Evolutionary conservation across 495 filamentous ascomycete species (phyloP).

Genomic region (Sabuloglossum arenarium): DNA sequence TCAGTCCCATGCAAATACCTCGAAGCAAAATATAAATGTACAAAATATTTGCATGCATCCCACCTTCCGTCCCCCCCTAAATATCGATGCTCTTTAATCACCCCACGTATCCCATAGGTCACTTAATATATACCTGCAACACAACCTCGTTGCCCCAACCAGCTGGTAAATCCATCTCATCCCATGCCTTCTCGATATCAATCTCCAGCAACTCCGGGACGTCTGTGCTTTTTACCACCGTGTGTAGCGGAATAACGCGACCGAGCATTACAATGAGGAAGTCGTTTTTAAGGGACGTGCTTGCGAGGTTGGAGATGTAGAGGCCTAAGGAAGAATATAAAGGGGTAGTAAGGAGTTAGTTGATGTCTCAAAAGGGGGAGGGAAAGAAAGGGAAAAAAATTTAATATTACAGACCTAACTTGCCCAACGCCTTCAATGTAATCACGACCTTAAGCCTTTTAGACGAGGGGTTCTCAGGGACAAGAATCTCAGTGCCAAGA

Average conservation of each 20-base stretch:
- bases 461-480: conserved; percentile 8
- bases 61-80: too few relatives aligned
- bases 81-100: too few relatives aligned
- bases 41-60: too few relatives aligned
- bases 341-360: not conserved
- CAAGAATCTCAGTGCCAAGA: conserved; percentile 29
- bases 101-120: not conserved
- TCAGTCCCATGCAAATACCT: too few relatives aligned
- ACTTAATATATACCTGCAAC: conserved; percentile 38
- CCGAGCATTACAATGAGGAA: conserved; percentile 64
- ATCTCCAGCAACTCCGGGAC: conserved; percentile 46
- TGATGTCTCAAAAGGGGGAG: not conserved
- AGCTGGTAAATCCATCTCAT: conserved; percentile 41
- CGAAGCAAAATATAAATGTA: too few relatives aligned
- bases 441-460: conserved; percentile 37
- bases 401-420: conserved; percentile 45
- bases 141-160: conserved; percentile 75
- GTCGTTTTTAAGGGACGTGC: conserved; percentile 35
- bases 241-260: conserved; percentile 39
- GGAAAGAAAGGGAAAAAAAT: too few relatives aligned
- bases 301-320: conserved; percentile 45
- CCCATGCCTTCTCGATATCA: conserved; percentile 63
- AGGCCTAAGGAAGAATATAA: too few relatives aligned
- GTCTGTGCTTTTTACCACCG: conserved; percentile 35
- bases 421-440: conserved; percentile 61